Base-by-base conservation (phyloP, 257 asterid genomes). In the Nemophila menziesii region DNA sequence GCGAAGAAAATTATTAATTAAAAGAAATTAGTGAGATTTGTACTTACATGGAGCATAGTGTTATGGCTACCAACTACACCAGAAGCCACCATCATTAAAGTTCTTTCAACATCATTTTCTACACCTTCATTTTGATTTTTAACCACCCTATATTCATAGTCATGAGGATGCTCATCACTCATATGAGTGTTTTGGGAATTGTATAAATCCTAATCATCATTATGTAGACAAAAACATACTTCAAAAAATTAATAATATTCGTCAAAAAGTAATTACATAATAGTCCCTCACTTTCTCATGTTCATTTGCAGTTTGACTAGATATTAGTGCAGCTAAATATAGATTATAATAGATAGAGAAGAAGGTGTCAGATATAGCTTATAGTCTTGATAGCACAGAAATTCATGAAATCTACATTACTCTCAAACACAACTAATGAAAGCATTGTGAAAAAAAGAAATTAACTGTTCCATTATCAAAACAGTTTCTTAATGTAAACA, bases 51-150 rank as follows among this genome's bases (percentile, higher is more conserved):
- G 26, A 57, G 47, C 46, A 51, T 56, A 45, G 53, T 60, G 26
- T 64, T 55, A 26, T 49, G 77, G 53, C 49, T 59, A 60, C 68
- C 62, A 11, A 70, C 63, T 38, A 72, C 67, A 20, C 78, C 77
- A 14, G 95, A 71, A 52, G 81, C 44, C 38, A 69, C 70, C 73
- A 53, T 52, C 57, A 40, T 72, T 46, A 77, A 36, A 33, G 93
- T 74, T 37, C 44, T 63, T 55, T 74, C 76, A 55, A 72, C 68
- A 37, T 72, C 78, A 61, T 53, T 53, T 56, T 46, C 70, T 43
- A 52, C 62, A 18, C 51, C 63, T 26, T 65, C 64, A 54, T 52
- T 62, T 51, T 56, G 62, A 48, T 55, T 55, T 60, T 54, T 75
- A 41, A 60, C 61, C 24, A 38, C 73, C 22, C 39, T 55, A 58